Percentiles rank a stretch among this genome's conserved stretches.
These are phyloP conservation scores for Tuber aestivum DNA, from an alignment of 495 filamentous ascomycete species.

Conservation along the genomic window DNA sequence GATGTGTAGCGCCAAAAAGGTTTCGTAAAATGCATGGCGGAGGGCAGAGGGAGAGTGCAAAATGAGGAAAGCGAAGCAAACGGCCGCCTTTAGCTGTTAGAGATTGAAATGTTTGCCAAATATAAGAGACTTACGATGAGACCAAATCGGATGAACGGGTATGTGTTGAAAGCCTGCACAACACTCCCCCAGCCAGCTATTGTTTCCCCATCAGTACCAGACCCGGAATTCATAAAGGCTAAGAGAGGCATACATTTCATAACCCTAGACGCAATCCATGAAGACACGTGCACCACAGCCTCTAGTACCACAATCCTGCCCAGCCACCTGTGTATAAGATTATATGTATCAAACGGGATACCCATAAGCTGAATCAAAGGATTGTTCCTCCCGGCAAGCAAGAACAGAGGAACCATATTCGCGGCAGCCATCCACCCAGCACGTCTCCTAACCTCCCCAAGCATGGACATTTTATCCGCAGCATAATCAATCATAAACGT, in stretches of 20 bases:
- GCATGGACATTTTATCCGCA: slow-evolving; percentile 48
- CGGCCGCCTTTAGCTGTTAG: slow-evolving; percentile 47
- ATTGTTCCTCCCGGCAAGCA: slow-evolving; percentile 89
- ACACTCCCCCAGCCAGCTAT: slow-evolving; percentile 48
- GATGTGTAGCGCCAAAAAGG: slow-evolving; percentile 75
- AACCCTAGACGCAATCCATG: slow-evolving; percentile 50
- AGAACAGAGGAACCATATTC: slow-evolving; percentile 86
- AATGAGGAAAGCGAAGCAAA: slow-evolving; percentile 57
- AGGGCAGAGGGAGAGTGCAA: slow-evolving; percentile 70
- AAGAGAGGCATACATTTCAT: slow-evolving; percentile 14
- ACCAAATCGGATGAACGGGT: slow-evolving; percentile 48
- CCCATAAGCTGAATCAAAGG: slow-evolving; percentile 74
- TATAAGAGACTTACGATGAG: slow-evolving; percentile 50
- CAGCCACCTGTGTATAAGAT: slow-evolving; percentile 90
- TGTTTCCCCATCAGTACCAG: slow-evolving; percentile 10
- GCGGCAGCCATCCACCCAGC: slow-evolving; percentile 74
- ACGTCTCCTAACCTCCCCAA: slow-evolving; percentile 71
- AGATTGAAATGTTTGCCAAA: slow-evolving; percentile 22
- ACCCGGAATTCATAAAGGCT: not conserved
- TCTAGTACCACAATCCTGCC: slow-evolving; percentile 80
- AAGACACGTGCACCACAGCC: slow-evolving; percentile 64
- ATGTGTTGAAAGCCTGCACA: slow-evolving; percentile 42
- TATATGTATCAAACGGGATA: slow-evolving; percentile 95
- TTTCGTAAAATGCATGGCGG: slow-evolving; percentile 86
- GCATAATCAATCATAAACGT: slow-evolving; percentile 62